These are phyloP conservation scores for Noccaea bulbosa DNA, from an alignment of 345 rosid genomes.

Conservation along the genomic window DNA sequence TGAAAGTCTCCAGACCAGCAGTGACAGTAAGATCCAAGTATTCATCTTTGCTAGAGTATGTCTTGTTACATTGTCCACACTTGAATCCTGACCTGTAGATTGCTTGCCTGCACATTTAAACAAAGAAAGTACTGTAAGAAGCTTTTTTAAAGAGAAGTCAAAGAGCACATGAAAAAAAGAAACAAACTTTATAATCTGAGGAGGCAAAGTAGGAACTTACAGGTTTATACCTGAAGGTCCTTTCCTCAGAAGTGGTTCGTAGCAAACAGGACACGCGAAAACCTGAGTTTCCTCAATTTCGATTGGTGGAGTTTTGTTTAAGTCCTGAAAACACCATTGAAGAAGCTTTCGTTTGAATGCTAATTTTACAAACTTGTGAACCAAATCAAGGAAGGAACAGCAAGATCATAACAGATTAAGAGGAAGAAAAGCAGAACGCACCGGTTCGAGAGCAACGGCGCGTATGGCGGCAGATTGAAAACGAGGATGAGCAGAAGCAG, in stretches of 20 bases:
- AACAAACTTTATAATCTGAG: not conserved
- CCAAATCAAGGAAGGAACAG: not conserved
- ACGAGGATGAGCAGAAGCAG: constrained; percentile 39
- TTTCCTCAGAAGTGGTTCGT: constrained; percentile 80
- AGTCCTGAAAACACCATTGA: constrained; percentile 18
- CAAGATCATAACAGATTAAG: not conserved
- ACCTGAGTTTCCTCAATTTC: constrained; percentile 53
- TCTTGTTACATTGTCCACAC: constrained; percentile 73
- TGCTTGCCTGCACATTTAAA: constrained; percentile 62
- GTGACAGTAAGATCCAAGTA: constrained; percentile 83
- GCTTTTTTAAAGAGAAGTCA: not conserved
- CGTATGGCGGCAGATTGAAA: constrained; percentile 40
- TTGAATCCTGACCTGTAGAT: constrained; percentile 90
- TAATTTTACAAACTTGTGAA: not conserved
- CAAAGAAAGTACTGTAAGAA: not conserved
- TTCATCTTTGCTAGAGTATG: constrained; percentile 83
- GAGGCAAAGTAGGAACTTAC: constrained; percentile 52
- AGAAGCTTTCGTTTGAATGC: not conserved
- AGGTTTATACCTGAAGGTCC: constrained; percentile 89
- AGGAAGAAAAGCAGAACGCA: constrained; percentile 9
- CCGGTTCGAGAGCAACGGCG: constrained; percentile 55
- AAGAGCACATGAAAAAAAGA: constrained; percentile 4
- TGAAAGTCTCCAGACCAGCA: constrained; percentile 65
- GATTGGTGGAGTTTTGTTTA: constrained; percentile 45
- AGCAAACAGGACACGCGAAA: constrained; percentile 87